Evolutionary conservation across 495 filamentous ascomycete species (phyloP), one percentile per base, ranked within the genome.

Genomic region (Aspergillus coremiiformis): DNA sequence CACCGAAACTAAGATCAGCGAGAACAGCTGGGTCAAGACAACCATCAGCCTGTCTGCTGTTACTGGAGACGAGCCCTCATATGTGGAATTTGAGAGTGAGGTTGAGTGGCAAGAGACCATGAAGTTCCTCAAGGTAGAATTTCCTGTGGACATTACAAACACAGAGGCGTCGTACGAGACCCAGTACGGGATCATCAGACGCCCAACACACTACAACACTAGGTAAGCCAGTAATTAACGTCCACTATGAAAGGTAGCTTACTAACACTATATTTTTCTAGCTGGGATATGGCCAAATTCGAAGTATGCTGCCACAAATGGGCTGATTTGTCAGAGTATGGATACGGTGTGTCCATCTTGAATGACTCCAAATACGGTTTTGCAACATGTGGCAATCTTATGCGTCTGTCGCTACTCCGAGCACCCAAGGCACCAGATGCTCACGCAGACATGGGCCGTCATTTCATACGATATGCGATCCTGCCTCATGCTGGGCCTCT

Each of bases 281-380:
- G 80, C 65, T 98, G 93, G 93, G 93, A 98, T 59, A 96, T 95
- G 92, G 93, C 93, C 59, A 96, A 96, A 62, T 98, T 98, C 59
- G 93, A 98, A 72, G 93, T 98, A 39, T 96, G 91, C 80, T 91
- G 87, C 67, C 93, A 98, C 73, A 92, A 89, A 66, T 98, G 87
- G 77, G 93, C 93, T n/a, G 93, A 97, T 67, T 77, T 98, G 47
- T 95, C 89, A 4, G 93, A 98, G 65, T 72, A 89, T 63, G 84
- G 83, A 29, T 96, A 95, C 64, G 93, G 93, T 54, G 88, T 98
- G 1, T 90, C 87, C 4, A 86, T 98, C 58, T 78, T 97, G 26
- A 98, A 98, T 66, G 93, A 98, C 64, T 86, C 81, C 69, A 98
- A 98, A 61, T 96, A 96, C 58, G 93, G 93, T 21, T 98, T 98